These are phyloP conservation scores for Lyophyllum semitale DNA, from an alignment of 768 basidiomycete species.

Conservation along the genomic window DNA sequence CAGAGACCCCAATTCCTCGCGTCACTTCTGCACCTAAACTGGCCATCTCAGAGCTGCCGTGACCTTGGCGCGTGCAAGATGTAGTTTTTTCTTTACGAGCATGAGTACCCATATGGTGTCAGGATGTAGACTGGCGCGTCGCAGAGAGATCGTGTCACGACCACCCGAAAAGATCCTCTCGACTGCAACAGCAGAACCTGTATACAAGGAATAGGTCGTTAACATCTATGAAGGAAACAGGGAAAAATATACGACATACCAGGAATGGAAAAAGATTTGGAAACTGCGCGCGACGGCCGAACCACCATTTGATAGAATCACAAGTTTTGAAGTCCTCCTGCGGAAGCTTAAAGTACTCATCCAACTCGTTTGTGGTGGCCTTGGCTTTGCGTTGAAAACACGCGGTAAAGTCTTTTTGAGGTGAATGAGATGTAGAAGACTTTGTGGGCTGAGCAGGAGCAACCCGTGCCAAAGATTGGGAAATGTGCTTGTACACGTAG, in stretches of 20 bases:
- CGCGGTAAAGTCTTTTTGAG: neutral
- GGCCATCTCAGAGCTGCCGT: neutral
- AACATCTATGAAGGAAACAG: neutral
- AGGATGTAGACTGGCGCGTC: conserved; percentile 19
- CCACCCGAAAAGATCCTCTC: conserved; percentile 22
- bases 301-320: conserved; percentile 33
- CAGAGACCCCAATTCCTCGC: no score
- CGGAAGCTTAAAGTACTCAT: conserved; percentile 24
- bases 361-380: conserved; percentile 17
- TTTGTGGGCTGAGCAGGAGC: neutral
- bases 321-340: conserved; percentile 26
- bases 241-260: conserved; percentile 2
- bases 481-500: conserved; percentile 5
- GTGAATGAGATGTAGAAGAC: no score
- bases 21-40: no score
- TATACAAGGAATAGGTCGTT: neutral
- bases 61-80: neutral
- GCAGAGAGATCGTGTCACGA: conserved; percentile 21
- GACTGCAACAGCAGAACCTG: conserved; percentile 24
- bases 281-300: conserved; percentile 8
- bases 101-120: conserved; percentile 14
- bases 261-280: conserved; percentile 22
- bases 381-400: neutral
- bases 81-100: neutral
- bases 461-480: neutral